These are phyloP conservation scores for Pythium vanterpoolii DNA, from an alignment of 352 stramenopile species.

Conservation along the genomic window DNA sequence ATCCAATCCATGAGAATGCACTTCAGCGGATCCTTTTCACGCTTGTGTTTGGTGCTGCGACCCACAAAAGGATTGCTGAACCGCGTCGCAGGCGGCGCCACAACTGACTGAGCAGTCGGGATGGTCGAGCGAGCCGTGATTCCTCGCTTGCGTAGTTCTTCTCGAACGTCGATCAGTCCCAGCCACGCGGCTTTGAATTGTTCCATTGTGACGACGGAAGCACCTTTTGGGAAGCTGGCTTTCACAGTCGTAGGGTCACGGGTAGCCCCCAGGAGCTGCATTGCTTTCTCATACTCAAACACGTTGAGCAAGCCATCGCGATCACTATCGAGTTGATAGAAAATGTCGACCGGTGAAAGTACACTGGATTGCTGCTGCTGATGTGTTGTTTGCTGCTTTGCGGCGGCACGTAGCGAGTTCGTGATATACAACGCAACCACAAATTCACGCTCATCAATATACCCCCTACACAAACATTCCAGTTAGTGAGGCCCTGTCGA, in stretches of 20 bases:
- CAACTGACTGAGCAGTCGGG: neutral
- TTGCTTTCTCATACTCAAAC: constrained; percentile 65
- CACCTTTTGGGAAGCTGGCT: constrained; percentile 33
- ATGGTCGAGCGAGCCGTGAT: constrained; percentile 12
- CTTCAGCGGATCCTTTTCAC: constrained; percentile 29
- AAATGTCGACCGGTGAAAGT: constrained; percentile 54
- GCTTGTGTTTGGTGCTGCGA: neutral
- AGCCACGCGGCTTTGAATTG: constrained; percentile 61
- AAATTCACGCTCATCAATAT: constrained; percentile 73
- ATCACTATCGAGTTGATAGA: constrained; percentile 57
- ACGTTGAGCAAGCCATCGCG: constrained; percentile 54
- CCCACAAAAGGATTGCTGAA: neutral
- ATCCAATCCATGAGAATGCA: constrained; percentile 37
- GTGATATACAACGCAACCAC: constrained; percentile 72
- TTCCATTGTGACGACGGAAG: constrained; percentile 35
- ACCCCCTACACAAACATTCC: constrained; percentile 29
- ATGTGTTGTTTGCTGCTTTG: constrained; percentile 11
- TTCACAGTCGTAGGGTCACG: constrained; percentile 10
- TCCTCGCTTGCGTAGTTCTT: constrained; percentile 41
- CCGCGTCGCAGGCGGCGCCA: neutral
- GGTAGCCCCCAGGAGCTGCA: constrained; percentile 43
- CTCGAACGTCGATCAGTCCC: constrained; percentile 40
- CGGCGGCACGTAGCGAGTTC: constrained; percentile 44
- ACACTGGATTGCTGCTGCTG: neutral
- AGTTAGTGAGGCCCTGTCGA: neutral